phyloP scores from a whole-genome alignment of 176 grass and related monocot species.

The Eragrostis nindensis region DNA sequence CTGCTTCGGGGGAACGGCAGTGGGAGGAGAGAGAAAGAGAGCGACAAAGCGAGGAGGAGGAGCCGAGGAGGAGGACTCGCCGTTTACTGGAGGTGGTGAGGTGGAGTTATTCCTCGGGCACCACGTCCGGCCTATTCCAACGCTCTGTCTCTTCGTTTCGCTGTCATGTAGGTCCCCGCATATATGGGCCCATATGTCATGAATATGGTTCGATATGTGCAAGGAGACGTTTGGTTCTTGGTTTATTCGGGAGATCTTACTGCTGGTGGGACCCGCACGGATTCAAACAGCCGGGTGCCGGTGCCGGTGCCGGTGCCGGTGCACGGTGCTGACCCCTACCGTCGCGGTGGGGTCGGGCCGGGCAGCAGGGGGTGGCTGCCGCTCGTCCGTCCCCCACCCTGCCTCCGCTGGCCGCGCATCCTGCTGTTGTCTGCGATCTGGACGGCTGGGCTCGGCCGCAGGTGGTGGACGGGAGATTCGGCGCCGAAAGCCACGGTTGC shows the following conservation, averaged over 20 bases:
- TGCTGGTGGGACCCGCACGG: constrained; percentile 18
- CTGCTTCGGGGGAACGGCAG: constrained; percentile 34
- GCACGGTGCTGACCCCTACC: constrained; percentile 38
- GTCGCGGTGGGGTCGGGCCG: constrained; percentile 43
- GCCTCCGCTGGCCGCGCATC: constrained; percentile 23
- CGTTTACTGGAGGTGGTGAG: constrained; percentile 53
- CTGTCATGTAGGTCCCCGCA: neutral
- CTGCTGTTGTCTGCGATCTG: neutral
- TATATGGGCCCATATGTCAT: neutral
- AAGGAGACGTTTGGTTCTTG: neutral
- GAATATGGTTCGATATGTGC: fast-evolving
- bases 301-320: constrained; percentile 42
- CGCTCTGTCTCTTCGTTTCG: fast-evolving
- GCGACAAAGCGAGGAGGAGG: constrained; percentile 12
- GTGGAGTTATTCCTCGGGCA: constrained; percentile 53
- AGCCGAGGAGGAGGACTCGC: constrained; percentile 46
- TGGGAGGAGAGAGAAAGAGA: neutral
- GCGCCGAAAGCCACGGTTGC: constrained; percentile 59
- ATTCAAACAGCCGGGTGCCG: constrained; percentile 51
- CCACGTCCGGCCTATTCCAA: neutral
- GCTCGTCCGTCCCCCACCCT: neutral
- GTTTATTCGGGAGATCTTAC: constrained; percentile 25
- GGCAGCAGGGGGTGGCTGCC: neutral
- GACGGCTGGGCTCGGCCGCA: neutral
- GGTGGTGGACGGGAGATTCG: constrained; percentile 47